phyloP scores from a whole-genome alignment of 139 green algal genomes.

The Closterium sp. region DNA sequence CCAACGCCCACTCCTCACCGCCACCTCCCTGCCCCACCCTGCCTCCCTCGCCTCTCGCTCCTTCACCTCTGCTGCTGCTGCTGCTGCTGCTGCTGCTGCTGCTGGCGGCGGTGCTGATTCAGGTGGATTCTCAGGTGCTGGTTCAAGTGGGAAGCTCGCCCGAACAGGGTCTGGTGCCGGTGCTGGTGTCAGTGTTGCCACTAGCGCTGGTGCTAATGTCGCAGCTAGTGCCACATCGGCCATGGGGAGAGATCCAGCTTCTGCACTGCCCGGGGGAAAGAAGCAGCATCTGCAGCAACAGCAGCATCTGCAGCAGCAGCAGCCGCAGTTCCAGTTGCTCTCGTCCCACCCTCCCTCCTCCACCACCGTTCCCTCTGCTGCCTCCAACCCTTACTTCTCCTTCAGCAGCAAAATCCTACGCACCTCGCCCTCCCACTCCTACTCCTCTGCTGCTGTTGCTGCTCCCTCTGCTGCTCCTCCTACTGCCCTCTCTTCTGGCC shows the following conservation, averaged over 20 bases:
- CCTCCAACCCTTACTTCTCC: neutral
- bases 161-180: neutral
- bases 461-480: neutral
- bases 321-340: neutral
- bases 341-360: neutral
- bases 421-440: neutral
- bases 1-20: neutral
- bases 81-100: neutral
- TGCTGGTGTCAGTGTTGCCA: neutral
- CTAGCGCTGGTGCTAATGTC: no score
- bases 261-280: neutral
- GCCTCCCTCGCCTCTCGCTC: neutral
- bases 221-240: no score
- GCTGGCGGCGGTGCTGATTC: neutral
- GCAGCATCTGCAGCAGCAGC: neutral
- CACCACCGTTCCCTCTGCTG: neutral
- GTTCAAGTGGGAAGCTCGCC: neutral
- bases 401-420: neutral
- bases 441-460: neutral
- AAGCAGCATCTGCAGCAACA: no score
- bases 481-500: neutral
- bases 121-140: neutral
- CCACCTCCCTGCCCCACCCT: neutral
- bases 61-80: neutral
- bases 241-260: neutral